Evolutionary conservation across 2,329 filamentous ascomycete species (phyloP).

Genomic region (Monosporascus sp.): DNA sequence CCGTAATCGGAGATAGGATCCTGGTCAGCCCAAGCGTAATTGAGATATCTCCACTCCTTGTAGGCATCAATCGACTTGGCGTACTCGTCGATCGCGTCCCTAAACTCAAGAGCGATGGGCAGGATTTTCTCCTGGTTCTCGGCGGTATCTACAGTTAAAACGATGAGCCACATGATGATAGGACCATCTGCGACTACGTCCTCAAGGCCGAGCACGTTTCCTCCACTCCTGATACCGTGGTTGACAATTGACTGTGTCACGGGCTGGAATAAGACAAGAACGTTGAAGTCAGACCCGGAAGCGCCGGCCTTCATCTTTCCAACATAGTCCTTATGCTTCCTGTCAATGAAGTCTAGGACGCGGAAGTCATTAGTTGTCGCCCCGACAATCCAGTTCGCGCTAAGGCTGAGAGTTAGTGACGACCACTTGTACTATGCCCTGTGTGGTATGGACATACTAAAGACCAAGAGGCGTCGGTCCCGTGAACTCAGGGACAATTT

Average conservation of each 20-base stretch:
- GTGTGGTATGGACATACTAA: slow-evolving; percentile 10
- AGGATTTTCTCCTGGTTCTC: slow-evolving; percentile 29
- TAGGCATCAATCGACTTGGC: slow-evolving; percentile 1
- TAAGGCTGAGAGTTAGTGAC: slow-evolving; percentile 17
- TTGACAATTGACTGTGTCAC: slow-evolving; percentile 23
- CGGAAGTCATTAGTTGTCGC: slow-evolving; percentile 21
- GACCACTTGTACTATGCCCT: background rate
- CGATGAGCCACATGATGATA: slow-evolving; percentile 31
- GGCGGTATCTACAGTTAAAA: slow-evolving; percentile 33
- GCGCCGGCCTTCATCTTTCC: slow-evolving; percentile 20
- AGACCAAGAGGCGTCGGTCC: slow-evolving; percentile 24
- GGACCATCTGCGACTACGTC: slow-evolving; percentile 31
- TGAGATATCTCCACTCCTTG: slow-evolving; percentile 29
- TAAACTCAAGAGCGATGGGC: slow-evolving; percentile 19
- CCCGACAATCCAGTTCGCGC: slow-evolving; percentile 25
- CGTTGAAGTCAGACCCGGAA: slow-evolving; percentile 19
- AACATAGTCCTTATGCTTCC: slow-evolving; percentile 23
- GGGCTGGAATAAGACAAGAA: slow-evolving; percentile 28
- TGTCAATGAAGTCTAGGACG: slow-evolving; percentile 27
- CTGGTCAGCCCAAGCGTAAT: slow-evolving; percentile 35
- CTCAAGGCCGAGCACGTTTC: slow-evolving; percentile 29
- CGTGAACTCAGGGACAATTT: slow-evolving; percentile 25
- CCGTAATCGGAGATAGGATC: slow-evolving; percentile 30
- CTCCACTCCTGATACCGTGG: slow-evolving; percentile 18
- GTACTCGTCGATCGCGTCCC: slow-evolving; percentile 6